Evolutionary conservation across 805 yeast genomes (phyloP).

Genomic region (Naumovozyma dairenensis): DNA sequence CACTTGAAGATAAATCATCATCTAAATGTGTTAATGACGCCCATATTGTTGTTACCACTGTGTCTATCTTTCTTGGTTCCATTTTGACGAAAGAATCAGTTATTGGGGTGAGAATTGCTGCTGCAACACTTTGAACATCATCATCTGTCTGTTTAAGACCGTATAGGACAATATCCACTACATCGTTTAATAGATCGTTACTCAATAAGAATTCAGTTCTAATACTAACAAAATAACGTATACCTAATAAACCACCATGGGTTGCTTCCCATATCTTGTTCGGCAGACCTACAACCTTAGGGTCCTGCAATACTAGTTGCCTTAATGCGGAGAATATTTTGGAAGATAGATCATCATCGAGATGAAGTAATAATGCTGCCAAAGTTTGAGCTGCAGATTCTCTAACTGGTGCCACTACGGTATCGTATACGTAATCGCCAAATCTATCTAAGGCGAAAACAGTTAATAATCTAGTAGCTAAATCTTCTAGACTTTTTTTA

Average conservation of each 20-base stretch:
- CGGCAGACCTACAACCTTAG: conserved; percentile 30
- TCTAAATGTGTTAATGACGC: conserved; percentile 70
- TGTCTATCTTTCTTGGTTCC: conserved; percentile 38
- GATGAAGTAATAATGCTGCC: conserved; percentile 77
- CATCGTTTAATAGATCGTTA: conserved; percentile 50
- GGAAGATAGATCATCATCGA: conserved; percentile 44
- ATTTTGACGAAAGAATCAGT: conserved; percentile 75
- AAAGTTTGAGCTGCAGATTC: conserved; percentile 93
- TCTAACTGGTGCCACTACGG: conserved; percentile 96
- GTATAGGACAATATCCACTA: conserved; percentile 76
- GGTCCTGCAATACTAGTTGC: conserved; percentile 58
- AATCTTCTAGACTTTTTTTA: conserved; percentile 67
- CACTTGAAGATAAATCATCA: conserved; percentile 90
- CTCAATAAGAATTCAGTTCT: conserved; percentile 65
- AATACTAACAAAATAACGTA: conserved; percentile 84
- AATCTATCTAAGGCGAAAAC: conserved; percentile 87
- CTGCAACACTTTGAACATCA: conserved; percentile 95
- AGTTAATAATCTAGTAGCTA: conserved; percentile 75
- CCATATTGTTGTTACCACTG: conserved; percentile 72
- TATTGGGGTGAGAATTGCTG: conserved; percentile 84
- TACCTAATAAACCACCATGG: conserved; percentile 94
- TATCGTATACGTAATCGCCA: conserved; percentile 95
- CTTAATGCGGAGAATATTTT: conserved; percentile 58
- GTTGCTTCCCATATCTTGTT: conserved; percentile 86
- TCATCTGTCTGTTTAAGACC: conserved; percentile 77